Percentiles rank a stretch among this genome's conserved stretches.
These are phyloP conservation scores for Xylaria venustula DNA, from an alignment of 495 filamentous ascomycete species.

Conservation along the genomic window DNA sequence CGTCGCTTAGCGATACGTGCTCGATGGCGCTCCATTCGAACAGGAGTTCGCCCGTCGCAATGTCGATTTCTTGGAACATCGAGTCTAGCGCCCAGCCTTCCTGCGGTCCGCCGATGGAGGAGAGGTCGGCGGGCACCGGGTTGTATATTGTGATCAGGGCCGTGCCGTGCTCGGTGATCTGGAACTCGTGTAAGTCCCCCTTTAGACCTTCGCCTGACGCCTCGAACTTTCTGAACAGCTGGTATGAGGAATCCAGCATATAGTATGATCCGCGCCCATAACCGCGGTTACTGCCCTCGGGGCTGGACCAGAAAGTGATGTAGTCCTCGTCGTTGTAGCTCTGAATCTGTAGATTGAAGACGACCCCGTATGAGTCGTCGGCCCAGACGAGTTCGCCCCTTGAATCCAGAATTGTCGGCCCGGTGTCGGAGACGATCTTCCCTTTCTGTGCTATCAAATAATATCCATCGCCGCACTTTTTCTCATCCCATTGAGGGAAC, in stretches of 20 bases:
- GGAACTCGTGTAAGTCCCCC: conserved; percentile 26
- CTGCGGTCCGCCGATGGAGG: conserved; percentile 29
- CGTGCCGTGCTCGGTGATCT: conserved; percentile 31
- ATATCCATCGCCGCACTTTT: conserved; percentile 36
- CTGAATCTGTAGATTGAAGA: conserved; percentile 14
- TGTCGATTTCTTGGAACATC: conserved; percentile 46
- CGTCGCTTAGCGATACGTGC: conserved; percentile 12
- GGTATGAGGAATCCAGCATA: conserved; percentile 24
- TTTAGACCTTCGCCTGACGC: conserved; percentile 4
- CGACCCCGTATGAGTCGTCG: conserved; percentile 27
- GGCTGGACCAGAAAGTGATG: conserved; percentile 21
- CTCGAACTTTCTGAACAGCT: conserved; percentile 14
- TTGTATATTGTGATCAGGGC: conserved; percentile 46
- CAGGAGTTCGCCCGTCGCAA: conserved; percentile 41
- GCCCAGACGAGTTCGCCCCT: conserved; percentile 43
- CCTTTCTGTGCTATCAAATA: conserved; percentile 45
- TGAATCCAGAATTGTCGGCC: conserved; percentile 33
- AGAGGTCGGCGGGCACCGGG: conserved; percentile 31
- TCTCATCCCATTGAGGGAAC: conserved; percentile 28
- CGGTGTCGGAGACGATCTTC: conserved; percentile 11
- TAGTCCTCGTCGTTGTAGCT: conserved; percentile 15
- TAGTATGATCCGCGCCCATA: conserved; percentile 17
- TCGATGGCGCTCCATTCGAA: conserved; percentile 33
- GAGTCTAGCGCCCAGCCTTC: conserved; percentile 46
- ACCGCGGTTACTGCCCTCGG: conserved; percentile 9